Conservation (phyloP, 2,329 filamentous ascomycete species). For the Phoma sp. region DNA sequence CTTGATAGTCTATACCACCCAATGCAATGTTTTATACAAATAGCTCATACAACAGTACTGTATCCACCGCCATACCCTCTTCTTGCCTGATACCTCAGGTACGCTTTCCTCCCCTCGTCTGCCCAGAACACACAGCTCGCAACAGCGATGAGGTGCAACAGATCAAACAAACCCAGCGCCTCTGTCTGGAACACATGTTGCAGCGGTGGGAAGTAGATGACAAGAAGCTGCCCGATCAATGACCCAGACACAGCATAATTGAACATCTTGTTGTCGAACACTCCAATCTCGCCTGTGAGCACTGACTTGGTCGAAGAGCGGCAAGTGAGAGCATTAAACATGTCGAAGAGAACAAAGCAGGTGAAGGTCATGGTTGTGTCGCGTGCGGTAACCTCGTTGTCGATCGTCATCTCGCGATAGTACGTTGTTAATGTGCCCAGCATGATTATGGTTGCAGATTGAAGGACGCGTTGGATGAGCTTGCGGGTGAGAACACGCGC, state of each 20-base stretch:
- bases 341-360: slow-evolving; percentile 98
- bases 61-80: slow-evolving; percentile 47
- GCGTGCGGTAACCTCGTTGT: slow-evolving; percentile 83
- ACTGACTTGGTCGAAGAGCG: slow-evolving; percentile 91
- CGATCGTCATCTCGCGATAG: slow-evolving; percentile 85
- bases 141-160: slow-evolving; percentile 74
- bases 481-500: slow-evolving; percentile 89
- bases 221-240: slow-evolving; percentile 83
- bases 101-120: slow-evolving; percentile 85
- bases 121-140: slow-evolving; percentile 95
- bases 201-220: slow-evolving; percentile 93
- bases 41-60: slow-evolving; percentile 48
- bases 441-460: slow-evolving; percentile 89
- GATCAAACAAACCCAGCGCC: slow-evolving; percentile 75
- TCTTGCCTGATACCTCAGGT: slow-evolving; percentile 53
- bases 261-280: slow-evolving; percentile 91
- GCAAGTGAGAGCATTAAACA: slow-evolving; percentile 97
- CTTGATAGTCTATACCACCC: slow-evolving; percentile 9
- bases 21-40: slow-evolving; percentile 9
- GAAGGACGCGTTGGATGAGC: slow-evolving; percentile 84
- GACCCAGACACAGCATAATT: slow-evolving; percentile 93
- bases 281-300: slow-evolving; percentile 80
- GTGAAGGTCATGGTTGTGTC: slow-evolving; percentile 99
- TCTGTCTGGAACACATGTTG: slow-evolving; percentile 98
- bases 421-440: slow-evolving; percentile 90